Evolutionary conservation across 2,329 filamentous ascomycete genomes (phyloP), one percentile per base, ranked within the genome.

Genomic region (Aspergillus clavatus): DNA sequence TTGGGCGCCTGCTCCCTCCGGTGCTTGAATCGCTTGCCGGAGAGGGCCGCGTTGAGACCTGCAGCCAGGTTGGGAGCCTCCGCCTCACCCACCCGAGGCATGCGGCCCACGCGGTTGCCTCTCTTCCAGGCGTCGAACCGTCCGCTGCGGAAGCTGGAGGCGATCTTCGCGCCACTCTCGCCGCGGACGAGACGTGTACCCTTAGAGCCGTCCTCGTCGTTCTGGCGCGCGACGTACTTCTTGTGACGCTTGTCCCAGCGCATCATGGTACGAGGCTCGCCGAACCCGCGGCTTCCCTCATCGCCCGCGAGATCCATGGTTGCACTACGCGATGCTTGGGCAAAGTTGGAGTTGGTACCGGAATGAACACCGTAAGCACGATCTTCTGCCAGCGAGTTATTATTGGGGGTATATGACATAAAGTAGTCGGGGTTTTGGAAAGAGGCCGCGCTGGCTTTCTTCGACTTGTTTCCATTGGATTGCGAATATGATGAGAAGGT

Each of bases 221-320:
- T 97, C 57, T 83, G 83, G 27, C 87, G 82, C 10, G 87, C 77
- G 27, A 98, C 91, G 72, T 97, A 98, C 71, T 96, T 97, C 72
- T 87, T 94, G 61, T 83, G 81, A 69, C 95, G 95, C 74, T 94
- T 91, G 73, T 98, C 93, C 93, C 93, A 98, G 55, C 93, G 85
- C 83, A 95, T 84, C 38, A 80, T 76, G 55, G 83, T 85, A 38
- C 83, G 80, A 2, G 89, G 82, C 58, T 87, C 82, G 50, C 82
- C 89, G 65, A 96, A 94, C 1, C 81, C 78, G 62, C 87, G 87
- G 8, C 56, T 81, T 8, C 80, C 80, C 56, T 97, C 93, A 69
- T 98, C 93, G 62, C 89, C 89, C 48, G 81, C 84, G 10, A 98
- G 82, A 67, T 97, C 93, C 88, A 98, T 95, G 29, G 89, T 86